Base-by-base conservation (phyloP, 2,329 filamentous ascomycete genomes). In the Colletotrichum orbiculare region DNA sequence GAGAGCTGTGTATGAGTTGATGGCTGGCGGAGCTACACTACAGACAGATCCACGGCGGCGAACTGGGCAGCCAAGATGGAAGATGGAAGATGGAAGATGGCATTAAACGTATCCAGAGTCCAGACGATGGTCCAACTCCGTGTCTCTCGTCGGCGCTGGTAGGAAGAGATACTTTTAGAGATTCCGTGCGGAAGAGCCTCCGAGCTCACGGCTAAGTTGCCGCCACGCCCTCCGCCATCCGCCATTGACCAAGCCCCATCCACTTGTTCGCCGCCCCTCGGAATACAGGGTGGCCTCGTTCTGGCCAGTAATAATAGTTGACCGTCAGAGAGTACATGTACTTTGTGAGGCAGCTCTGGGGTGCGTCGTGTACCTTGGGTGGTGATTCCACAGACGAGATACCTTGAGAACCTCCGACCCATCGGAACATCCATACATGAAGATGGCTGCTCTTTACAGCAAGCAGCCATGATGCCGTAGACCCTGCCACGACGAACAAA, bases 221-320 rank as follows among this genome's bases (percentile, higher is more conserved):
- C 54, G 49, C 61, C 56, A 60, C 58, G 62, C 15, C 57, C 60
- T 42, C 62, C 62, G 62, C 57, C 43, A 42, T 48, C 56, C 56
- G 55, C 60, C 25, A 12, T 11, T 34, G 15, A 15, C 6, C 38
- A 39, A 7, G 9, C 15, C 53, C n/a, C 45, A 5, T 37, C 34
- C 17, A 34, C 35, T 15, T 8, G 10, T 48, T 60, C 60, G 54
- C 60, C 61, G 61, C 56, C 56, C 15, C 41, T 64, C 55, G 56
- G 55, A 60, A 34, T 33, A 37, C 42, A 25, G 10, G 33, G 42
- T 55, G 53, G 53, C 53, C 53, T 55, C 53, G 39, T 34, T 13
- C 25, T 9, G 13, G n/a, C n/a, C 15, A 15, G 43, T n/a, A 0
- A 17, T 17, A 17, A 17, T 17, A 33, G 43, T 33, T 46, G 13